Base-by-base conservation (phyloP, 345 rosid genomes). In the Eucalyptus pauciflora region DNA sequence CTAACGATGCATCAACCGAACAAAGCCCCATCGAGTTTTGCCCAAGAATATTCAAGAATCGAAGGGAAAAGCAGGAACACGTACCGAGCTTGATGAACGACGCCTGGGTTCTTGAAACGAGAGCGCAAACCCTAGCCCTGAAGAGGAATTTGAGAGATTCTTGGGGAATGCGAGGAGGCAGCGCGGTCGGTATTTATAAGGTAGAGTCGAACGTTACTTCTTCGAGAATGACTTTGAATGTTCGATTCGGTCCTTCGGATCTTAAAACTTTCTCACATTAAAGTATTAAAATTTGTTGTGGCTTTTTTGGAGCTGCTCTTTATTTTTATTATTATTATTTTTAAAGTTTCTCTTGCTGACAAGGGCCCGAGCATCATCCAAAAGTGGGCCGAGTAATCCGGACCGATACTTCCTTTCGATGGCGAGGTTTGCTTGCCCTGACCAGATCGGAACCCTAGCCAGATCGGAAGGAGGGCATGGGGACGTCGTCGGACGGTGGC, bases 381-480 rank as follows among this genome's bases (percentile, higher is more conserved):
- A 33, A 33, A 33, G 7, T 33, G 45, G 45, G 6, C 22, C 6
- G 7, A 33, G 14, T 18, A 18, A 2, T 18, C 25, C 3, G 7
- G 1, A 62, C 22, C 13, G 4, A 3, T 33, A 18, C 7, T 71
- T 17, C 0, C 2, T 37, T 71, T 69, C 3, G 4, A 37, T 3
- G 24, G 25, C 46, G 8, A 1, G 46, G 46, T 4, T 71, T 37
- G 4, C 13, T 71, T 37, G 25, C 25, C 14, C 37, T 5, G 6
- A 4, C 81, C 27, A 1, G 11, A 37, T 33, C 2, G 10, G 25
- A 18, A 6, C 27, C 83, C 22, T 20, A 22, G 8, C 83, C 27
- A 2, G 0, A 37, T 37, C 4, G 6, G 46, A 18, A 6, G 27
- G 8, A 1, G 8, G 27, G 27, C 27, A 20, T 10, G 8, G 45